Conservation (phyloP, 768 basidiomycete genomes). For the Cystofilobasidium capitatum region DNA sequence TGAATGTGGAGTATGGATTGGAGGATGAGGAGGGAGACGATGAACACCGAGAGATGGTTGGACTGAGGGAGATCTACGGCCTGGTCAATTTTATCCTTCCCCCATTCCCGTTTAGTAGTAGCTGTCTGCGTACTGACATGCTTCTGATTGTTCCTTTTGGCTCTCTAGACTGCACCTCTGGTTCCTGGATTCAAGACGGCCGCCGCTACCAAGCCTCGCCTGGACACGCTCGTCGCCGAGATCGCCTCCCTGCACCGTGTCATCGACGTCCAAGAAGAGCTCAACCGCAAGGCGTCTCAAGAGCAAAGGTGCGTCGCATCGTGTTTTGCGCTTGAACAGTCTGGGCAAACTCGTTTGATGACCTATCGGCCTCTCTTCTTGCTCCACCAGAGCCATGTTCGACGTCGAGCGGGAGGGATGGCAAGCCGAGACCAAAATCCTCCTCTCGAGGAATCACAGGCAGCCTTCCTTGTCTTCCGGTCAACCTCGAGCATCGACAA, state of each 20-base stretch:
- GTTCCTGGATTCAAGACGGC: conserved; percentile 7
- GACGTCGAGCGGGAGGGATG: conserved; percentile 20
- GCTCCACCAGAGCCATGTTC: conserved; percentile 12
- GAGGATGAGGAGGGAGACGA: conserved; percentile 25
- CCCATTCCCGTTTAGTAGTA: background rate
- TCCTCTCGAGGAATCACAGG: background rate
- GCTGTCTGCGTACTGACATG: background rate
- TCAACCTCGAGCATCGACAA: background rate
- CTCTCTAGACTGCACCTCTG: conserved; percentile 8
- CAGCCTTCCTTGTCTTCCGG: background rate
- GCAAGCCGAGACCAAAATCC: conserved; percentile 8
- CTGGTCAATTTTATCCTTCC: background rate
- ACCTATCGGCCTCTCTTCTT: background rate
- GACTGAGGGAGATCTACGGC: conserved; percentile 12
- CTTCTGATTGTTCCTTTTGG: background rate
- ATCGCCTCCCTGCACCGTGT: conserved; percentile 6
- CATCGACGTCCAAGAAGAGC: conserved; percentile 11
- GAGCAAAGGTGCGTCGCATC: conserved; percentile 14
- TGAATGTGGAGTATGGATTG: conserved; percentile 19
- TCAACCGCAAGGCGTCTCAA: background rate
- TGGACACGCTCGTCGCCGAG: conserved; percentile 1
- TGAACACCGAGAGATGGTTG: conserved; percentile 19
- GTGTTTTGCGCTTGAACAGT: too few species aligned
- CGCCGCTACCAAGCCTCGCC: background rate
- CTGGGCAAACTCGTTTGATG: too few species aligned